Percentiles rank a stretch among this genome's conserved stretches.
These are phyloP conservation scores for Mucor piriformis DNA, from an alignment of 371 early-diverging fungal genomes.

Conservation along the genomic window DNA sequence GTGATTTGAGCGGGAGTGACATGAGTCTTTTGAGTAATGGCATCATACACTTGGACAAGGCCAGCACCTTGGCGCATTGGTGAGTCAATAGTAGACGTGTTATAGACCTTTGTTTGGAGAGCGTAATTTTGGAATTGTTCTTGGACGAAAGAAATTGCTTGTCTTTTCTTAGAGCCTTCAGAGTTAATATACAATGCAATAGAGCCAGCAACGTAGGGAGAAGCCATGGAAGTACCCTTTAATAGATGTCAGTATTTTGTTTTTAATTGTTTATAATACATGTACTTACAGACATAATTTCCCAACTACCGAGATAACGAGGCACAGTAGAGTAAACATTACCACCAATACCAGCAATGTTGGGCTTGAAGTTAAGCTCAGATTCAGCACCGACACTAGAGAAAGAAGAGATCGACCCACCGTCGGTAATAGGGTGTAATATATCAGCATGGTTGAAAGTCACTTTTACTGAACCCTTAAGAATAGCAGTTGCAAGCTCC, in stretches of 20 bases:
- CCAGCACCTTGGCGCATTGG: conserved; percentile 72
- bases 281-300: conserved; percentile 8
- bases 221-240: conserved; percentile 65
- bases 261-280: too few species aligned
- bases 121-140: conserved; percentile 59
- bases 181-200: conserved; percentile 62
- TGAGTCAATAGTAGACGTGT: conserved; percentile 21
- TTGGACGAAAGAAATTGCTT: conserved; percentile 20
- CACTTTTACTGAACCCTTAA: conserved; percentile 13
- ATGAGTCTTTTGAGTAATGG: conserved; percentile 55
- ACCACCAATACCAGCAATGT: conserved; percentile 70
- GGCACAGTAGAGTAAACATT: conserved; percentile 67
- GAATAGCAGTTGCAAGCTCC: conserved; percentile 18
- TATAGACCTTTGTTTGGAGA: not conserved
- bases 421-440: conserved; percentile 23
- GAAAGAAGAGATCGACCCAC: conserved; percentile 43
- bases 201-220: conserved; percentile 73
- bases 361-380: conserved; percentile 47
- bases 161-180: conserved; percentile 27
- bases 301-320: conserved; percentile 45
- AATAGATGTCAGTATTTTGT: not conserved
- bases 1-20: conserved; percentile 66
- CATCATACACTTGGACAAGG: conserved; percentile 65
- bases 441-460: conserved; percentile 15
- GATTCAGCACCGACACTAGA: conserved; percentile 43